Evolutionary conservation across 2,329 filamentous ascomycete species (phyloP), one percentile per base, ranked within the genome.

Genomic region (Curvularia sp.): DNA sequence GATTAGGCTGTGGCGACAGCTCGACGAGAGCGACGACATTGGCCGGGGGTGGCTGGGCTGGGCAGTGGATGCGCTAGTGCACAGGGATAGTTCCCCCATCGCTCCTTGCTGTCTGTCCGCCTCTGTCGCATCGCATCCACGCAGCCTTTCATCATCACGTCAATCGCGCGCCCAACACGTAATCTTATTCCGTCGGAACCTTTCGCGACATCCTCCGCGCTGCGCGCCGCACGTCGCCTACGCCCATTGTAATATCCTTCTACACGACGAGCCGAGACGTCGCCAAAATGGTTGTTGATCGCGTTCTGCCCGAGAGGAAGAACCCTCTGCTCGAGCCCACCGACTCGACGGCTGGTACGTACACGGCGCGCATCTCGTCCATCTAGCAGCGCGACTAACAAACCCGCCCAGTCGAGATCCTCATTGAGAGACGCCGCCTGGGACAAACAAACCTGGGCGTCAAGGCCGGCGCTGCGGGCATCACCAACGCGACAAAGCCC

Each of bases 391-490:
- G 38, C 55, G 52, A 61, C 74, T 74, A 64, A 75, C 62, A 42
- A 15, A 38, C 47, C 28, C 47, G 50, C 55, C 49, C 72, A 83
- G 80, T 78, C 60, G 79, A 82, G 59, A 79, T 80, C 21, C 87
- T 97, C 55, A 87, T 97, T 64, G 82, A 89, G 77, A 89, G 93
- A 74, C 90, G 95, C 73, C 91, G 94, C 68, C 84, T 99, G 45
- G 95, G 94, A 46, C 93, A 97, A 80, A 99, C 95, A 23, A 91
- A 96, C 78, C 85, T 99, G 64, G 88, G 89, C 9, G 88, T 93
- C 51, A 95, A 93, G 80, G 88, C 92, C 71, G 87, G 89, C 32
- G 87, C 90, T 68, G 81, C 89, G n/a, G 87, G 86, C 59, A 86
- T 86, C 9, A 84, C 86, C 38, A 89, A 88, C 77, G 89, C 92